These are phyloP conservation scores for Fusarium nematophilum DNA, from an alignment of 2,329 filamentous ascomycete species.

Conservation along the genomic window DNA sequence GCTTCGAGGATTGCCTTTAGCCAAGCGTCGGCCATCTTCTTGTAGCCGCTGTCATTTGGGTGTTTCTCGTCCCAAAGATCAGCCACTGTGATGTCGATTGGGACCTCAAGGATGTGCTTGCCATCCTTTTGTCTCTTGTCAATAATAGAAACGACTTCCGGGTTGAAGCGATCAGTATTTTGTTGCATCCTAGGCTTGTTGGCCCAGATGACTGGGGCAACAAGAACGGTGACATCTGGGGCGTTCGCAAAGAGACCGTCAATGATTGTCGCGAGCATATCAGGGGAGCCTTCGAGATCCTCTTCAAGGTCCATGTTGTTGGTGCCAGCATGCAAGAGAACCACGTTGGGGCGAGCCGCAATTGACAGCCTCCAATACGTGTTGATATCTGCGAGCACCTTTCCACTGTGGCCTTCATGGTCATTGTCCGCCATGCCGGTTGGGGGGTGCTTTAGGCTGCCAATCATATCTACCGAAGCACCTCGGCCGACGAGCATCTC, in stretches of 20 bases:
- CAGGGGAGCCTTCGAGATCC: slow-evolving; percentile 21
- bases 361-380: slow-evolving; percentile 17
- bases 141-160: slow-evolving; percentile 44
- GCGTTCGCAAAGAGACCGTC: slow-evolving; percentile 23
- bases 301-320: slow-evolving; percentile 36
- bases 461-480: slow-evolving; percentile 23
- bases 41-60: slow-evolving; percentile 50
- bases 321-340: slow-evolving; percentile 40
- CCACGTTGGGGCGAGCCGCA: slow-evolving; percentile 31
- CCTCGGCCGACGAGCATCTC: background rate
- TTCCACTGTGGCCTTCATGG: slow-evolving; percentile 32
- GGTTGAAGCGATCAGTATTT: slow-evolving; percentile 47
- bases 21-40: slow-evolving; percentile 54
- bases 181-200: slow-evolving; percentile 38
- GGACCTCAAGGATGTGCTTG: slow-evolving; percentile 25
- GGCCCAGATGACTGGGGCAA: slow-evolving; percentile 35
- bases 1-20: slow-evolving; percentile 44
- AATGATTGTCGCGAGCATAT: slow-evolving; percentile 31
- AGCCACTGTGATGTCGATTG: slow-evolving; percentile 24
- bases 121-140: slow-evolving; percentile 14
- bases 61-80: slow-evolving; percentile 52
- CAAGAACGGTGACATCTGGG: slow-evolving; percentile 27
- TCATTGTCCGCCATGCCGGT: slow-evolving; percentile 28
- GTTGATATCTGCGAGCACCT: slow-evolving; percentile 20
- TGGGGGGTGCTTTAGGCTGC: slow-evolving; percentile 1